These are phyloP conservation scores for Myxozyma monticola DNA, from an alignment of 805 yeast species.

Conservation along the genomic window DNA sequence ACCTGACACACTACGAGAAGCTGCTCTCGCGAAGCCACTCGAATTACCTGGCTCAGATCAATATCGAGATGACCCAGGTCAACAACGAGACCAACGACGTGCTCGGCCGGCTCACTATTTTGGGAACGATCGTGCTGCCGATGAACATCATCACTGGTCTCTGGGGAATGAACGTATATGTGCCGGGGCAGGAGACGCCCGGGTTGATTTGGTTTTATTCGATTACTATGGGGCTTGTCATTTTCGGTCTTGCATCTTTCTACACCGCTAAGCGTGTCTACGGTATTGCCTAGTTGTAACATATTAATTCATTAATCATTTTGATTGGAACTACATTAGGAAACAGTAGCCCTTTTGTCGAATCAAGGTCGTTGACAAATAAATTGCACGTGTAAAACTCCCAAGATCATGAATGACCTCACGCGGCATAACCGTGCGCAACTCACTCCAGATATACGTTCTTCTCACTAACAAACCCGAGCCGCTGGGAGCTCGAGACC, in stretches of 20 bases:
- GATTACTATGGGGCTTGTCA: constrained; percentile 22
- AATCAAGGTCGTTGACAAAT: too few species aligned
- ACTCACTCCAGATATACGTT: too few species aligned
- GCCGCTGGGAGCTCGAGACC: too few species aligned
- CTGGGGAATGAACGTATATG: constrained; percentile 98
- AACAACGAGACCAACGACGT: constrained; percentile 97
- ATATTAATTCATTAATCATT: background rate
- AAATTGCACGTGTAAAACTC: too few species aligned
- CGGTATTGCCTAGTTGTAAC: constrained; percentile 13
- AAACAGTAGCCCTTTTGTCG: too few species aligned
- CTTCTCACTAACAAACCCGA: too few species aligned
- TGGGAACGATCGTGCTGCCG: constrained; percentile 91
- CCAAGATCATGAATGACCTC: too few species aligned
- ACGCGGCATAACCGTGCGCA: too few species aligned
- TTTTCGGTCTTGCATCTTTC: constrained; percentile 22
- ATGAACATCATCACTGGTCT: constrained; percentile 93
- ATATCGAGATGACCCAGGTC: constrained; percentile 95
- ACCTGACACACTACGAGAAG: constrained; percentile 91
- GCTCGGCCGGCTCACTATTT: constrained; percentile 79
- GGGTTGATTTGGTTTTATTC: constrained; percentile 62
- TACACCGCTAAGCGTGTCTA: constrained; percentile 20
- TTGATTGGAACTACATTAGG: too few species aligned
- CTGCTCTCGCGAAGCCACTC: constrained; percentile 92
- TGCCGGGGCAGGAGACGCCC: constrained; percentile 81
- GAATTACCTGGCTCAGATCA: constrained; percentile 92